Conservation (phyloP, 805 yeast genomes). For the Babjeviella inositovora region DNA sequence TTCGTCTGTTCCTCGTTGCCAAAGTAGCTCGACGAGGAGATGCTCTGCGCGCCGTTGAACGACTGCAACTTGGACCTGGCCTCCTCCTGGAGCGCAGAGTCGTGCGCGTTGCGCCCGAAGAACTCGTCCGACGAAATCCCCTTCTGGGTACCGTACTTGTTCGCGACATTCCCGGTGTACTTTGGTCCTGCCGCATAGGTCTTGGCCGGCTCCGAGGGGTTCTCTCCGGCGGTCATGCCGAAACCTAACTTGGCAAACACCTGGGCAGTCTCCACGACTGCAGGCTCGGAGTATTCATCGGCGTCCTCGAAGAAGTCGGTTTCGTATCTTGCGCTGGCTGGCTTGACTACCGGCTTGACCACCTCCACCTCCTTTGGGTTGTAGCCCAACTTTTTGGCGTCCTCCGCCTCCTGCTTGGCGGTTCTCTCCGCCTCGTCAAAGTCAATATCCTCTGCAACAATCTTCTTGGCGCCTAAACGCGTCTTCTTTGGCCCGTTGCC, state of each 20-base stretch:
- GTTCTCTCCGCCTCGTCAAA: slow-evolving; percentile 53
- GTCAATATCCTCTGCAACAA: slow-evolving; percentile 30
- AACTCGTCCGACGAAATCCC: slow-evolving; percentile 92
- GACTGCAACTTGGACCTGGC: slow-evolving; percentile 70
- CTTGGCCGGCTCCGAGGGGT: slow-evolving; percentile 6
- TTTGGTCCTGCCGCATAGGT: slow-evolving; percentile 35
- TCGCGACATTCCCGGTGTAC: slow-evolving; percentile 61
- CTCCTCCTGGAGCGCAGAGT: slow-evolving; percentile 61
- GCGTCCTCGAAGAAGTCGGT: slow-evolving; percentile 4
- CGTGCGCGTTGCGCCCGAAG: slow-evolving; percentile 80
- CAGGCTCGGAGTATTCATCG: slow-evolving; percentile 9
- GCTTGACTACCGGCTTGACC: slow-evolving; percentile 1
- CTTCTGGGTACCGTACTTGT: slow-evolving; percentile 77
- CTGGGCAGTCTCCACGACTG: slow-evolving; percentile 37
- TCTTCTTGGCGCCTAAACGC: slow-evolving; percentile 41
- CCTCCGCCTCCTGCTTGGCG: slow-evolving; percentile 73
- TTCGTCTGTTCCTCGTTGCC: slow-evolving; percentile 61
- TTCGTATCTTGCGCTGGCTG: slow-evolving; percentile 1
- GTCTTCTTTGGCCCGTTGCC: slow-evolving; percentile 39
- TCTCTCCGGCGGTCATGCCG: slow-evolving; percentile 60
- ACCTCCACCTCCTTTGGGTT: slow-evolving; percentile 15
- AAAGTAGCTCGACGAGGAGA: slow-evolving; percentile 84
- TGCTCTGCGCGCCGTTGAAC: slow-evolving; percentile 77
- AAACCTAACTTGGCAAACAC: slow-evolving; percentile 75
- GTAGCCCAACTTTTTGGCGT: slow-evolving; percentile 37